These are phyloP conservation scores for Cordyceps cateniannulata DNA, from an alignment of 2,329 filamentous ascomycete genomes.

Conservation along the genomic window DNA sequence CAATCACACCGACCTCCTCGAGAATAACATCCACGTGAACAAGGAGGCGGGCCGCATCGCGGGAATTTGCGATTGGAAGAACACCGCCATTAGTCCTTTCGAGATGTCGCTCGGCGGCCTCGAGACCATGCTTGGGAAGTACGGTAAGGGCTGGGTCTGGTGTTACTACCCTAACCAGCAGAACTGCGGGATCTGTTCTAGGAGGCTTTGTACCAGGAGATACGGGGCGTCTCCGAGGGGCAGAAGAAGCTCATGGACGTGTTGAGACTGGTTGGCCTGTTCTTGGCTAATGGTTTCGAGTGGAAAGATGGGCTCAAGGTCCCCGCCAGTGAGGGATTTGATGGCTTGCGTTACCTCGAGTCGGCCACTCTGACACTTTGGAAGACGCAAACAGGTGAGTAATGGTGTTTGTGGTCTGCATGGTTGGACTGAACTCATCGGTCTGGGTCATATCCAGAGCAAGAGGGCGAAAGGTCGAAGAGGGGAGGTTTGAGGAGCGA, in stretches of 20 bases:
- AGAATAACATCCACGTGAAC: slow-evolving; percentile 26
- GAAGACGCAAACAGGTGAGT: too few species aligned
- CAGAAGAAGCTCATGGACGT: not conserved
- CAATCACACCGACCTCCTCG: slow-evolving; percentile 22
- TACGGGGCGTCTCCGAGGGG: not conserved
- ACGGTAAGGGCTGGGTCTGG: not conserved
- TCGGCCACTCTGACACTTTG: too few species aligned
- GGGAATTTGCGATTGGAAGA: slow-evolving; percentile 25
- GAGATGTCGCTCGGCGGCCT: slow-evolving; percentile 22
- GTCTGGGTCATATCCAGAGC: too few species aligned
- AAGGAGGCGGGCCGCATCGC: slow-evolving; percentile 20
- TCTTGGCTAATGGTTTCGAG: not conserved
- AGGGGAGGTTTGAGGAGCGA: too few species aligned
- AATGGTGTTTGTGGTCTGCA: too few species aligned
- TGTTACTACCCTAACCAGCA: not conserved
- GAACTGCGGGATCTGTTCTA: not conserved
- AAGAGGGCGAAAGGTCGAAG: too few species aligned
- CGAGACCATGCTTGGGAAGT: slow-evolving; percentile 18
- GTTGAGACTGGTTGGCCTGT: not conserved
- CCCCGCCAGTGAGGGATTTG: too few species aligned
- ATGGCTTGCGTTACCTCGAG: too few species aligned
- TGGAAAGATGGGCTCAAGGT: not conserved
- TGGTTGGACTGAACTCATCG: too few species aligned
- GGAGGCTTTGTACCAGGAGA: not conserved
- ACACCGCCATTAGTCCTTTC: slow-evolving; percentile 21